phyloP scores from a whole-genome alignment of 2,329 filamentous ascomycete genomes.

The Tolypocladium tropicale region DNA sequence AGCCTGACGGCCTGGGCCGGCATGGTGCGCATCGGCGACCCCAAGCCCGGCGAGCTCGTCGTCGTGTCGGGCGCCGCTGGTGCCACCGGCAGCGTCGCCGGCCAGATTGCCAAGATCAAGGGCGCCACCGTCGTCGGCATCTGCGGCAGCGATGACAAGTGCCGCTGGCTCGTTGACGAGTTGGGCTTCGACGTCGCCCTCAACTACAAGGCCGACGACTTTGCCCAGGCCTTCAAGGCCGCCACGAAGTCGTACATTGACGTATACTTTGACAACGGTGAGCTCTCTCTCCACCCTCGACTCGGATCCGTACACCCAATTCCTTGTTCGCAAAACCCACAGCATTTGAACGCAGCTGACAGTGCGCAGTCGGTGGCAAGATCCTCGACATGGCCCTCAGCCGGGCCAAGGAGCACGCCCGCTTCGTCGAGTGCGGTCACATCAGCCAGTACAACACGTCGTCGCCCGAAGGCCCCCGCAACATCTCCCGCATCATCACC shows the following conservation, averaged over 20 bases:
- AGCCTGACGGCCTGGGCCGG: constrained; percentile 71
- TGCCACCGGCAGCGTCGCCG: constrained; percentile 65
- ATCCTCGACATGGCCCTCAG: constrained; percentile 56
- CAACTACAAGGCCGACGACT: constrained; percentile 59
- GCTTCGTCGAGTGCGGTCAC: constrained; percentile 62
- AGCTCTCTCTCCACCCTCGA: constrained; percentile 3
- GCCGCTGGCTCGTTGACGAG: constrained; percentile 50
- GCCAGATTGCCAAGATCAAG: constrained; percentile 68
- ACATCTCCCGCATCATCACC: constrained; percentile 39
- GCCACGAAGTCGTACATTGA: constrained; percentile 51
- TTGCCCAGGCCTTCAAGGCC: constrained; percentile 47
- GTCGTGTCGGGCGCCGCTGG: constrained; percentile 71
- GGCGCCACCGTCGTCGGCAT: constrained; percentile 54
- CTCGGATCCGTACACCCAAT: too few species aligned
- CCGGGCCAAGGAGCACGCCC: constrained; percentile 50
- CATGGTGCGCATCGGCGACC: constrained; percentile 56
- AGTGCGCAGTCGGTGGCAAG: constrained; percentile 48
- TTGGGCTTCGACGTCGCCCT: constrained; percentile 57
- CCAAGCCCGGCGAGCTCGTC: constrained; percentile 61
- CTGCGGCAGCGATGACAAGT: constrained; percentile 58
- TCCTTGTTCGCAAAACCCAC: too few species aligned
- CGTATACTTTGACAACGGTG: constrained; percentile 61
- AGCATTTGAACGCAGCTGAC: too few species aligned
- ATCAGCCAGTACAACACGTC: constrained; percentile 60
- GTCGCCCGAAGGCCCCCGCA: constrained; percentile 44